These are phyloP conservation scores for Phytophthora melonis DNA, from an alignment of 352 stramenopile genomes.

Conservation along the genomic window DNA sequence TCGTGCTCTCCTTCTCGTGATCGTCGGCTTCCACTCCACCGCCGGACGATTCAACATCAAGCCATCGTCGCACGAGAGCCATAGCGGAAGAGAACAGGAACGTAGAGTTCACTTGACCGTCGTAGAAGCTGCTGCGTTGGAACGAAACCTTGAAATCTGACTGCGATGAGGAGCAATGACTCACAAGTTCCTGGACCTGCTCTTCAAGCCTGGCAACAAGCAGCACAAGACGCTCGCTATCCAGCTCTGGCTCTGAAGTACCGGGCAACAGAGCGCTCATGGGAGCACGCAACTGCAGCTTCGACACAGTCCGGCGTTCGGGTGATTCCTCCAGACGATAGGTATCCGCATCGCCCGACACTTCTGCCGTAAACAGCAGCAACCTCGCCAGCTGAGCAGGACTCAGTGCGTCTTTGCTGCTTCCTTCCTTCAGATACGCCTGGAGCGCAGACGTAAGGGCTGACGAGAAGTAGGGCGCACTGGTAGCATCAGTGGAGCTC, in stretches of 20 bases:
- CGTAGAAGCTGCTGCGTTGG: slow-evolving; percentile 27
- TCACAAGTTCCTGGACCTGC: slow-evolving; percentile 41
- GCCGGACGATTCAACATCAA: slow-evolving; percentile 5
- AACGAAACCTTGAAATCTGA: slow-evolving; percentile 32
- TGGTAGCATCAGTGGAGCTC: not conserved
- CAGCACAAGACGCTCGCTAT: slow-evolving; percentile 41
- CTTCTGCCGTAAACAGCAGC: slow-evolving; percentile 54
- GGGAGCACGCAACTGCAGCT: slow-evolving; percentile 13
- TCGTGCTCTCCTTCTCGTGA: slow-evolving; percentile 29
- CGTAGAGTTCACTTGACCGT: slow-evolving; percentile 21
- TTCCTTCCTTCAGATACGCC: slow-evolving; percentile 25
- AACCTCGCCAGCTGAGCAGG: slow-evolving; percentile 51
- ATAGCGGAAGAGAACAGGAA: slow-evolving; percentile 39
- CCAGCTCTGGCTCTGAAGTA: slow-evolving; percentile 3
- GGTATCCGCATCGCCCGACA: not conserved
- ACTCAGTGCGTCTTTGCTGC: slow-evolving; percentile 21
- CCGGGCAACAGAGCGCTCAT: slow-evolving; percentile 18
- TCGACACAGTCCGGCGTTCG: not conserved
- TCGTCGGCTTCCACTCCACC: not conserved
- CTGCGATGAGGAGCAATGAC: slow-evolving; percentile 2
- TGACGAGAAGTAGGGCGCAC: slow-evolving; percentile 14
- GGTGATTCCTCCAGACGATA: slow-evolving; percentile 2
- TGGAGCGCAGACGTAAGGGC: slow-evolving; percentile 30
- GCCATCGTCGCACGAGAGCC: slow-evolving; percentile 21
- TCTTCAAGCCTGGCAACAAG: slow-evolving; percentile 56